Conservation (phyloP, 2,329 filamentous ascomycete genomes). For the Fusarium aywerte region DNA sequence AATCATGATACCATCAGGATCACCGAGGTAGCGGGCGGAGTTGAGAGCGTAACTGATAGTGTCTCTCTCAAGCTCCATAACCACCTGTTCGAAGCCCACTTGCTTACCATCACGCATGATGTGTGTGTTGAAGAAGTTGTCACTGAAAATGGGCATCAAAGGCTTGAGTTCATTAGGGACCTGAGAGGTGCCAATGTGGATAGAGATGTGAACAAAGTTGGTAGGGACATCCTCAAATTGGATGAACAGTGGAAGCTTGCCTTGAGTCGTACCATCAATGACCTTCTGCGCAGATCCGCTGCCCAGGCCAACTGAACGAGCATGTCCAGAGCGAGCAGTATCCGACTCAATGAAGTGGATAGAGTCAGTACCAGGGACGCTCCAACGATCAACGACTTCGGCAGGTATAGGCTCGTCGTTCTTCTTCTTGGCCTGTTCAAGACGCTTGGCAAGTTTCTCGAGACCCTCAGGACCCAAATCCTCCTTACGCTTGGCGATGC, state of each 20-base stretch:
- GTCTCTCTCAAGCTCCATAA: conserved; percentile 89
- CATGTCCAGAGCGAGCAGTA: conserved; percentile 84
- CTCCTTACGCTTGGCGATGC: conserved; percentile 81
- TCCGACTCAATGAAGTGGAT: conserved; percentile 94
- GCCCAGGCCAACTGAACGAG: conserved; percentile 73
- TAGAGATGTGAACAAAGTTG: conserved; percentile 87
- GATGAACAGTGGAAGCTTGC: conserved; percentile 82
- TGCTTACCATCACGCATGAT: conserved; percentile 79
- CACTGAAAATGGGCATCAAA: conserved; percentile 82
- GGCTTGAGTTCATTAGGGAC: conserved; percentile 87
- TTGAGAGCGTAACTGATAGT: conserved; percentile 86
- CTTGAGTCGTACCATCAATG: conserved; percentile 74
- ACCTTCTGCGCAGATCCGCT: conserved; percentile 77
- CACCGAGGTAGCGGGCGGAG: conserved; percentile 74
- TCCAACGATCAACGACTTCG: conserved; percentile 82
- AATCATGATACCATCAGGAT: conserved; percentile 83
- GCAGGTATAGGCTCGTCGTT: conserved; percentile 89
- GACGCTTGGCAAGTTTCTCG: conserved; percentile 75
- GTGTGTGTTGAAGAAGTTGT: conserved; percentile 95
- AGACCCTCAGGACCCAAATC: conserved; percentile 85
- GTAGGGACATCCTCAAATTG: conserved; percentile 96
- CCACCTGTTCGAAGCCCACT: conserved; percentile 90
- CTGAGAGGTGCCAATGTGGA: conserved; percentile 81
- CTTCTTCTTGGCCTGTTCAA: conserved; percentile 85
- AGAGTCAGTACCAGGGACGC: conserved; percentile 85